Base-by-base conservation (phyloP, 768 basidiomycete genomes). In the Boletus rex-veris region DNA sequence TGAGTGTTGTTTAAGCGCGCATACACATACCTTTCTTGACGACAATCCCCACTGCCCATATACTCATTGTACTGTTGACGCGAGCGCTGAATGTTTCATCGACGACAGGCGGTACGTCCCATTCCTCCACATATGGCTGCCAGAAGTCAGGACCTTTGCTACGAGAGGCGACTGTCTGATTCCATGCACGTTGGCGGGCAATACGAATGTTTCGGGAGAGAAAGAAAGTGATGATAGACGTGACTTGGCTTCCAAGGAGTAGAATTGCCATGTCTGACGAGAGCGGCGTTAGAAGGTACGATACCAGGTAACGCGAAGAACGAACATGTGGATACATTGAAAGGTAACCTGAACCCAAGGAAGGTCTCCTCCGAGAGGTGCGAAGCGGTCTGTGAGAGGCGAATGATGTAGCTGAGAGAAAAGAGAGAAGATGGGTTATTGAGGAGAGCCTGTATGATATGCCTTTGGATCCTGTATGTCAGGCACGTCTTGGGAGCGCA, bases 131-230 rank as follows among this genome's bases (percentile, higher is more conserved):
- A 55, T 91, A 92, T 0, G 84, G 82, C 54, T 79, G 76, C 91
- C 92, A 98, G 73, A 95, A 96, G 9, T 88, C 84, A 0, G 78
- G 73, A 0, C 85, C 84, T 61, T 96, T 96, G 12, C 86, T 86
- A 2, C 93, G 82, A 5, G 92, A 95, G 7, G 78, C 73, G 28
- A 96, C 83, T 0, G 92, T 95, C 65, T 94, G 86, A 18, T 81
- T 85, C 81, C 85, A 91, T 11, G 82, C 92, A 11, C 88, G 80
- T 49, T 82, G 81, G 2, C 86, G 81, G 0, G 92, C 90, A 41
- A 93, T 80, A 26, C 83, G 80, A 44, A 96, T 84, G 70, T 96
- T 95, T 43, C 83, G 83, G 28, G 84, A 78, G 47, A 98, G 80
- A 73, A 95, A 95, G 75, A 88, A 95, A 3, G 76, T 78, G 46